A percentile compares a stretch with the other conserved stretches of the same genome.
phyloP scores from a whole-genome alignment of 2,329 filamentous ascomycete species.

The Botrytis fabae region DNA sequence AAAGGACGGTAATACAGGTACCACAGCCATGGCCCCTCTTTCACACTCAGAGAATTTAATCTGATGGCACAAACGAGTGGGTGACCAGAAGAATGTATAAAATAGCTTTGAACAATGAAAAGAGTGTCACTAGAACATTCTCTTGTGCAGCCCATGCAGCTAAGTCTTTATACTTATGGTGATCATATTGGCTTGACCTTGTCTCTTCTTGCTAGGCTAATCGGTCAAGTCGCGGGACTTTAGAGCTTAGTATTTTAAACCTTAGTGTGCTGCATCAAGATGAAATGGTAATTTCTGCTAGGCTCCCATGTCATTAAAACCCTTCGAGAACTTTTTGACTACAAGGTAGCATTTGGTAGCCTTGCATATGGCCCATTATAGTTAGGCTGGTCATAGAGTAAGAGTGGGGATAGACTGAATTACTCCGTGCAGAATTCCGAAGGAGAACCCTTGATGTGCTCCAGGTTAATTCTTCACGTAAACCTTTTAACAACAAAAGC shows the following conservation, averaged over 20 bases:
- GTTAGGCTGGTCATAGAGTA: not conserved
- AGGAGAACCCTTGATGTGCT: not conserved
- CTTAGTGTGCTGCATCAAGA: not conserved
- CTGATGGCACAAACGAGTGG: not conserved
- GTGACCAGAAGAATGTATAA: not conserved
- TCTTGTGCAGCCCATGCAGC: not conserved
- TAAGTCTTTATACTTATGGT: constrained; percentile 5
- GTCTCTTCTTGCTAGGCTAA: not conserved
- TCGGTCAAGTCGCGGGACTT: constrained; percentile 7
- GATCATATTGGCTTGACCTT: constrained; percentile 4
- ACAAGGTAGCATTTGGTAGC: not conserved
- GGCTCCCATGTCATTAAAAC: not conserved
- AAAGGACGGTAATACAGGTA: constrained; percentile 16
- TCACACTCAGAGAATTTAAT: not conserved
- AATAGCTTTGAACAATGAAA: not conserved
- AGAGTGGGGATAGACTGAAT: not conserved
- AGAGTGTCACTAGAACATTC: not conserved
- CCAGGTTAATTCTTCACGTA: not conserved
- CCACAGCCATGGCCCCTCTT: not conserved
- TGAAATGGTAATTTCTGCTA: not conserved
- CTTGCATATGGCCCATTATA: not conserved
- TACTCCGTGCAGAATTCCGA: not conserved
- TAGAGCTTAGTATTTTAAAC: not conserved
- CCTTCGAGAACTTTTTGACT: not conserved
- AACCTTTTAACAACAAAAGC: not conserved